phyloP scores from a whole-genome alignment of 1,139 yeast species.

The Wickerhamiella infanticola region DNA sequence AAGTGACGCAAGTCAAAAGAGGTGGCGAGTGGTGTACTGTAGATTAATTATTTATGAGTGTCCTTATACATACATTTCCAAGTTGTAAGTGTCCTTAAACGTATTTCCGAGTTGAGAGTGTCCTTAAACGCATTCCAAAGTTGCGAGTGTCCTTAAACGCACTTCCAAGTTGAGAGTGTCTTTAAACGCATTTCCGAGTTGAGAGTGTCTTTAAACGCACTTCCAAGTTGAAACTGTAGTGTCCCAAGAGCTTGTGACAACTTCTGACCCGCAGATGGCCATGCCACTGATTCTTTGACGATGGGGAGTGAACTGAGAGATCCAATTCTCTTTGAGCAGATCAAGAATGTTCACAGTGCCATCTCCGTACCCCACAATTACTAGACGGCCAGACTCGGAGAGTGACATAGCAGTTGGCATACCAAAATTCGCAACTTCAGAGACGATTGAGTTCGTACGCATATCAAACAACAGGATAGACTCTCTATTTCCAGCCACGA shows the following conservation, averaged over 20 bases:
- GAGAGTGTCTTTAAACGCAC: neutral
- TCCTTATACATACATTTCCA: too few relatives aligned
- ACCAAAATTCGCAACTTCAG: neutral
- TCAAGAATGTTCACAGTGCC: conserved; percentile 4
- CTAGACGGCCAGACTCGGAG: conserved; percentile 4
- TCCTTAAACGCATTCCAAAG: too few relatives aligned
- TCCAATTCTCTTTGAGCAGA: neutral
- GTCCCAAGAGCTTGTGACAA: neutral
- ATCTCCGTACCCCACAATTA: neutral
- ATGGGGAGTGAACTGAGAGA: neutral
- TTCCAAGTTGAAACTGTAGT: neutral
- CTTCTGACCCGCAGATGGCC: neutral
- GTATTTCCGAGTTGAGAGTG: neutral
- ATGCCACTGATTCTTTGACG: neutral
- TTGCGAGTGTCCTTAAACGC: too few relatives aligned
- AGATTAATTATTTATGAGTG: neutral
- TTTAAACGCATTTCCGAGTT: too few relatives aligned
- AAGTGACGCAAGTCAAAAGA: conserved; percentile 55
- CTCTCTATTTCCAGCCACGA: neutral
- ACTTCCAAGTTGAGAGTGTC: neutral
- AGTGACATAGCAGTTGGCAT: conserved; percentile 1
- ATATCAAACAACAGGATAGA: conserved; percentile 1
- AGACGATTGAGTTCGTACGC: conserved; percentile 1
- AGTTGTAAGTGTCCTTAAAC: too few relatives aligned
- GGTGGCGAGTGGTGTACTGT: conserved; percentile 20